Base-by-base conservation (phyloP, 441 rosid genomes). In the Raphanus hybrid region DNA sequence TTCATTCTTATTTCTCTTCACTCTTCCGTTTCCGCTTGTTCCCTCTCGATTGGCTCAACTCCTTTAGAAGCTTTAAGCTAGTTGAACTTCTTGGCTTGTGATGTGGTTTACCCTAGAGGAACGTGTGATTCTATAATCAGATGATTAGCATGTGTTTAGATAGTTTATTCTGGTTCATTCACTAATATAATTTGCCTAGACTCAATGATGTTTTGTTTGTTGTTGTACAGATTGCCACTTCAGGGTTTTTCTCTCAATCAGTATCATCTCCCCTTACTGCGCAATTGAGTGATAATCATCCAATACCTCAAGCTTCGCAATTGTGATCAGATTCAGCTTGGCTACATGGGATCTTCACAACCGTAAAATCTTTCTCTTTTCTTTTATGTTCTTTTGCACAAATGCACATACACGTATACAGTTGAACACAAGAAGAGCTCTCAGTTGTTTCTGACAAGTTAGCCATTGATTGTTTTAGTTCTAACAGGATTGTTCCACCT, bases 301-400 rank as follows among this genome's bases (percentile, higher is more conserved):
- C 18, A 18, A 18, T 18, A 18, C 18, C 18, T 18, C 18, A 18
- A 18, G 18, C 18, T 18, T 18, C 18, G 18, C 18, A 18, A 18
- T 18, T 18, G 18, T 18, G 18, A 18, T 18, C 18, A 18, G 18
- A 18, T 18, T 18, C 18, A 18, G 18, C 18, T 18, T 82, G 98
- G 97, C 39, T 83, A 90, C 81, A 94, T 92, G 20, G 97, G 98
- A 45, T 91, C 98, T 7, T 18, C 18, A 18, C 18, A 18, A 18
- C 18, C 18, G 18, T 18, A 18, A 18, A 18, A 18, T n/a, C 1
- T 18, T 18, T 18, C 18, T 18, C 18, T 18, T 18, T 18, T 18
- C 18, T 18, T 18, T 18, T 18, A 18, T 18, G 18, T 18, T 18
- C 18, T 18, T 18, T 18, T 18, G 18, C 18, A 18, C 18, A 18